phyloP scores from a whole-genome alignment of 2,329 filamentous ascomycete genomes.

The Penicillium fuscoglaucum region DNA sequence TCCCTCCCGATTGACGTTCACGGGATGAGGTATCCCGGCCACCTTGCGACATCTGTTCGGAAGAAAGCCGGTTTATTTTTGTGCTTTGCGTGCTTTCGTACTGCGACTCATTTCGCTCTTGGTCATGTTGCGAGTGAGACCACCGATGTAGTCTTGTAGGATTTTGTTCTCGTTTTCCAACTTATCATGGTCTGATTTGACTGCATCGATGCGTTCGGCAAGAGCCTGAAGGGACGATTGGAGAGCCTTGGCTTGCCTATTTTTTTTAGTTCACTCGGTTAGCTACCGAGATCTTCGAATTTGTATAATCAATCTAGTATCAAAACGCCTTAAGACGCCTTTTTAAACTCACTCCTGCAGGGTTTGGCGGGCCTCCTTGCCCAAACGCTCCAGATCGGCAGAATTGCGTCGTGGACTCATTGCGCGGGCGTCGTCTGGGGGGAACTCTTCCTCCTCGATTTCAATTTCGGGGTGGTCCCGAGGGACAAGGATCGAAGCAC shows the following conservation, averaged over 20 bases:
- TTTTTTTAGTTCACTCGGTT: background rate
- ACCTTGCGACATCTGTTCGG: constrained; percentile 12
- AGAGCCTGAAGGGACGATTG: constrained; percentile 88
- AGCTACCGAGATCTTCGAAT: background rate
- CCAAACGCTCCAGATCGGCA: constrained; percentile 84
- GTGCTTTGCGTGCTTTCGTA: constrained; percentile 52
- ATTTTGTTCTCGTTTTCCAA: constrained; percentile 97
- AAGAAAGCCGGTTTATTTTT: constrained; percentile 33
- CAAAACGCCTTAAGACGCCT: background rate
- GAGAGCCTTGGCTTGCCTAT: constrained; percentile 80
- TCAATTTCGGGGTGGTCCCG: constrained; percentile 73
- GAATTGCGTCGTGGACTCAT: constrained; percentile 93
- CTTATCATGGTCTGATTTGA: constrained; percentile 93
- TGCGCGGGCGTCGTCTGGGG: constrained; percentile 82
- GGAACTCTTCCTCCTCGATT: constrained; percentile 71
- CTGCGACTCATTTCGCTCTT: constrained; percentile 58
- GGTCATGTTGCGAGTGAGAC: constrained; percentile 75
- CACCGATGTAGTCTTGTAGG: constrained; percentile 95
- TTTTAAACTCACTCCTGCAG: constrained; percentile 57
- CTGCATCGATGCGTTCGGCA: constrained; percentile 90
- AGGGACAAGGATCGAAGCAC: constrained; percentile 78
- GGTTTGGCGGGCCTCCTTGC: constrained; percentile 71
- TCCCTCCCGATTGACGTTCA: constrained; percentile 17
- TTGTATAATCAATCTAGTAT: constrained; percentile 3
- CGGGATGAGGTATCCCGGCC: constrained; percentile 17